Evolutionary conservation across 768 basidiomycete species (phyloP).

Genomic region (Suillus discolor): DNA sequence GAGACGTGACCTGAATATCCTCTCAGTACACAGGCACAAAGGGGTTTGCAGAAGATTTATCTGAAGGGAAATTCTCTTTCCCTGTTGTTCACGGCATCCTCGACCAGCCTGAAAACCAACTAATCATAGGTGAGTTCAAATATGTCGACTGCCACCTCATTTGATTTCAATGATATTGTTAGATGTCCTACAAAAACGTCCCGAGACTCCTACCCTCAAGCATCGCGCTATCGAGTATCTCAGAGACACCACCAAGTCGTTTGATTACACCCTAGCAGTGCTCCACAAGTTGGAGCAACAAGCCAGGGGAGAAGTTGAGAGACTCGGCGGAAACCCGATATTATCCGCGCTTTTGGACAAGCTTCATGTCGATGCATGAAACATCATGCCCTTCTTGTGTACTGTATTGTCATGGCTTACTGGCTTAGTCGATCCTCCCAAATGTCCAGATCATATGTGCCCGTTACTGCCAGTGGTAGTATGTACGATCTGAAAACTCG

Average conservation of each 20-base stretch:
- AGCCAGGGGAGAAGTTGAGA: conserved; percentile 60
- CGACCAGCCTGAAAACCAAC: conserved; percentile 69
- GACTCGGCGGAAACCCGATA: conserved; percentile 71
- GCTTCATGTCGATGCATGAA: conserved; percentile 39
- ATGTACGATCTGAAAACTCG: background rate
- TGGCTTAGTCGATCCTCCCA: background rate
- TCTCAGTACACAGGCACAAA: conserved; percentile 78
- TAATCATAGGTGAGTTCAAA: conserved; percentile 68
- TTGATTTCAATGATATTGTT: background rate
- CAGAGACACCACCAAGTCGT: conserved; percentile 67
- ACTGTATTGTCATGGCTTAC: background rate
- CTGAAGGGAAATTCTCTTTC: conserved; percentile 95
- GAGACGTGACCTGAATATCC: background rate
- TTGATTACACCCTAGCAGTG: conserved; percentile 77
- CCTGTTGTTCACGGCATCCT: conserved; percentile 89
- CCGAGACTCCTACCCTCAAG: conserved; percentile 78
- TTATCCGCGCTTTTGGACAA: conserved; percentile 57
- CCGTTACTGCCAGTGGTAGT: background rate
- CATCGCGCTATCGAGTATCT: conserved; percentile 77
- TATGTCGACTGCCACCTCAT: background rate
- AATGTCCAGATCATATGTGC: background rate
- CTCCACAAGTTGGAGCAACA: conserved; percentile 21
- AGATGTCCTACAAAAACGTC: conserved; percentile 90
- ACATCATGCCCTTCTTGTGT: background rate
- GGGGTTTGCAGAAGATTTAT: conserved; percentile 88